Conservation (phyloP, 108 stramenopile species). For the Fragilariopsis cylindrus region DNA sequence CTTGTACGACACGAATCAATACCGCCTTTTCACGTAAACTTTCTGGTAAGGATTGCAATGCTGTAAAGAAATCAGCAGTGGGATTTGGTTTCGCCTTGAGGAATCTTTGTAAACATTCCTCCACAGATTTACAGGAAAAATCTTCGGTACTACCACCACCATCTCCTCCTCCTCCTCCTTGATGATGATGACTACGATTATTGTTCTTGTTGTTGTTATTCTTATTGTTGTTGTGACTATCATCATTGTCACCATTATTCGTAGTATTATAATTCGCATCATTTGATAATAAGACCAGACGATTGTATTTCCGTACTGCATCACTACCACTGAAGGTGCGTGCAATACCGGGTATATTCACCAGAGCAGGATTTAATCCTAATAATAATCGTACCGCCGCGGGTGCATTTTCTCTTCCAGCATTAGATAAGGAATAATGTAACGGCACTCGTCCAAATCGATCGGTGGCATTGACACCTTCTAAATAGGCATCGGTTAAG, state of each 20-base stretch:
- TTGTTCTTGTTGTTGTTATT: background rate
- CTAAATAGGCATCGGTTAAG: conserved; percentile 55
- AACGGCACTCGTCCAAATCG: conserved; percentile 59
- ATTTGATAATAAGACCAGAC: background rate
- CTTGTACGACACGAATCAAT: conserved; percentile 58
- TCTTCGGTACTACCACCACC: background rate
- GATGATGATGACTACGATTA: background rate
- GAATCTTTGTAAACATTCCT: conserved; percentile 58
- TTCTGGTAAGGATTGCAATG: conserved; percentile 66
- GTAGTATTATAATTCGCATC: background rate
- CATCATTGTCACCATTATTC: background rate
- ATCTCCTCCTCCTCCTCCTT: background rate
- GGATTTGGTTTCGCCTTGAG: conserved; percentile 66
- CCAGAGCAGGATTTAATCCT: conserved; percentile 48
- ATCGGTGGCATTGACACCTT: conserved; percentile 58
- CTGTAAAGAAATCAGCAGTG: conserved; percentile 76
- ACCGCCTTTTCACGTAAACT: conserved; percentile 69
- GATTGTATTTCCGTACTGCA: conserved; percentile 27
- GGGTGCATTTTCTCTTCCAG: conserved; percentile 62
- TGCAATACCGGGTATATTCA: conserved; percentile 64
- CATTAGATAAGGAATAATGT: conserved; percentile 82
- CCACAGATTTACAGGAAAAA: conserved; percentile 47
- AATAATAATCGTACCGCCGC: conserved; percentile 63
- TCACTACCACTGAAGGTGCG: conserved; percentile 56
- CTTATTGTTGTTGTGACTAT: background rate